Evolutionary conservation across 1,284 basidiomycete species (phyloP), one percentile per base, ranked within the genome.

Genomic region (Tylopilus sp.): DNA sequence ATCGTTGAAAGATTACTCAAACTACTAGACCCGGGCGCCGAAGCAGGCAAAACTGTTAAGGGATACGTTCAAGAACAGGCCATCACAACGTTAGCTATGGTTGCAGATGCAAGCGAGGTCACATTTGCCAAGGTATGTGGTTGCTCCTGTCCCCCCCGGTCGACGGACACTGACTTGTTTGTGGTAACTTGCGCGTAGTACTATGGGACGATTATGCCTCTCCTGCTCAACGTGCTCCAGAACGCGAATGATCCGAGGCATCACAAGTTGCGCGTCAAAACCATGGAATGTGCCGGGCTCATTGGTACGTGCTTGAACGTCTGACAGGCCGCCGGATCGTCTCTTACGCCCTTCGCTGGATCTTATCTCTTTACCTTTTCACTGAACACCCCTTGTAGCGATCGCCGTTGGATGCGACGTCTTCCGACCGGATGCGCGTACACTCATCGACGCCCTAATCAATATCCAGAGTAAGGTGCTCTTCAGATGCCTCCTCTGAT

Each of bases 251-350:
- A 79, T 1, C 65, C 75, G 3, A 81, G 83, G 51, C 83, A 86
- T 63, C 73, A 77, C 31, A 85, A 82, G 58, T 61, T 92, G 43
- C 73, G 85, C 20, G 81, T 83, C 35, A 87, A 91, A 59, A 85
- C 87, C 3, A 91, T 93, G 85, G 89, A 92, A 60, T 93, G 90
- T 63, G 88, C 86, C 0, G 85, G 86, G 2, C 71, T 91, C 9
- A 83, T 91, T 48, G 87, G 87, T 88, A 48, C 10, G 72, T 62
- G 26, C 43, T 51, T 38, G 30, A 28, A 20, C 9, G 24, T 17
- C 10, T 7, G 14, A 26, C 26, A 26, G 5, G 14, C 4, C 7
- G 33, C 45, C 38, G 26, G 7, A 18, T 14, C 7, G 33, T 31
- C 4, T 20, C 4, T 35, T 43, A 7, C 24, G 5, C 53, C 29